Evolutionary conservation across 164 flowering plant genomes (phyloP), one percentile per base, ranked within the genome.

Genomic region (Platanus orientalis): DNA sequence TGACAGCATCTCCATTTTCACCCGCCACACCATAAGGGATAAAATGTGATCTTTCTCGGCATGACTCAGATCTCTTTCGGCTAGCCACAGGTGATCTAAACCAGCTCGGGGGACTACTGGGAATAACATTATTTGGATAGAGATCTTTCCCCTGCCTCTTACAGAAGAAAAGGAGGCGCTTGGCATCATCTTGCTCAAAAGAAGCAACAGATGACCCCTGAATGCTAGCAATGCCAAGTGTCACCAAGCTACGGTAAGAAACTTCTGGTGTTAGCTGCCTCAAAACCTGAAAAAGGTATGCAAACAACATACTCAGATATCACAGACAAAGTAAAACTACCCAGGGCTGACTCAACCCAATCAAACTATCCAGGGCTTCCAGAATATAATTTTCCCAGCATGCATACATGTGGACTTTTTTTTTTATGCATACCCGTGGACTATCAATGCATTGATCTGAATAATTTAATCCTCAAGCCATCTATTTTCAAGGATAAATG

Each of bases 131-230:
- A 21, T 61, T 61, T 7, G 58, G 50, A 42, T 14, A 7, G 2
- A 20, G 21, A 23, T 80, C 82, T n/a, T 73, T 75, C 23, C 39
- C 78, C 25, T 73, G 78, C 32, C 61, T 73, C 50, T 71, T 62
- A 70, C 83, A 81, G 68, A 88, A 90, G 83, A 84, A 92, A 58
- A 90, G 92, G 40, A 95, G 80, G 24, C 99, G 92, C 6, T 86
- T 86, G 1, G 94, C 87, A 75, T 95, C 99, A 56, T 88, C 90
- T 77, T 79, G 84, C 73, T 90, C 94, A 73, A 95, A 95, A 65
- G 99, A 85, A 60, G 97, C 96, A 70, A 95, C 97, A 51, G 97
- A 76, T 57, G 79, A 68, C 57, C 99, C 99, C 61, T 95, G 99
- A 66, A 95, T 79, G 73, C 97, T 79, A 36, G 94, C 97, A 71